Conservation (phyloP, 306 rosid genomes). For the Malus domestica region DNA sequence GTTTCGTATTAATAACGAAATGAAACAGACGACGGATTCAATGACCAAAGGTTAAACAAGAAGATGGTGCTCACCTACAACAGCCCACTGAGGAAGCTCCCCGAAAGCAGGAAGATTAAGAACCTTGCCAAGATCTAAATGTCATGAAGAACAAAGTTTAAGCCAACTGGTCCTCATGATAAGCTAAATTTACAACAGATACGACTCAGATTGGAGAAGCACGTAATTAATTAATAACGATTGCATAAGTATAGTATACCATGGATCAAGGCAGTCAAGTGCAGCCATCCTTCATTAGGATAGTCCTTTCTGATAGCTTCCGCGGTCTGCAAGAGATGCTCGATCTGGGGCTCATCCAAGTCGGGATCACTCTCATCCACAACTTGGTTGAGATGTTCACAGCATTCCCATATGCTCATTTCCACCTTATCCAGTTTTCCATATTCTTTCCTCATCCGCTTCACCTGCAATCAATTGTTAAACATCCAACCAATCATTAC, state of each 20-base stretch:
- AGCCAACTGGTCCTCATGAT: background rate
- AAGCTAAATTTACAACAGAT: background rate
- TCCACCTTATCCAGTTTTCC: slow-evolving; percentile 15
- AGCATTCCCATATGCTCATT: slow-evolving; percentile 28
- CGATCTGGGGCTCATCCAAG: slow-evolving; percentile 26
- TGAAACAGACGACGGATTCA: background rate
- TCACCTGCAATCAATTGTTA: slow-evolving; percentile 9
- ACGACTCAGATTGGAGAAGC: background rate
- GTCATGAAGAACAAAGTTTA: background rate
- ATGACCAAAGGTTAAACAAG: background rate
- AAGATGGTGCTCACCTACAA: slow-evolving; percentile 18
- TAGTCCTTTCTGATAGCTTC: slow-evolving; percentile 24
- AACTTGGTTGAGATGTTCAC: slow-evolving; percentile 19
- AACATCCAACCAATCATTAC: background rate
- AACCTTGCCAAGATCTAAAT: slow-evolving; percentile 31
- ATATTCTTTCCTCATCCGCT: slow-evolving; percentile 19
- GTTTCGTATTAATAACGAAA: background rate
- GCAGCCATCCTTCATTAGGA: slow-evolving; percentile 23
- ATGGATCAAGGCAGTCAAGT: slow-evolving; percentile 18
- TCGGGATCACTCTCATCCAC: slow-evolving; percentile 27
- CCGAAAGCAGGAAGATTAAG: slow-evolving; percentile 25
- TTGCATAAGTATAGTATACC: background rate
- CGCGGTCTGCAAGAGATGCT: slow-evolving; percentile 25
- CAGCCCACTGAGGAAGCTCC: slow-evolving; percentile 31
- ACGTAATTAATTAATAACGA: no score